Evolutionary conservation across 2,329 filamentous ascomycete genomes (phyloP).

Genomic region (Aureobasidium sp.): DNA sequence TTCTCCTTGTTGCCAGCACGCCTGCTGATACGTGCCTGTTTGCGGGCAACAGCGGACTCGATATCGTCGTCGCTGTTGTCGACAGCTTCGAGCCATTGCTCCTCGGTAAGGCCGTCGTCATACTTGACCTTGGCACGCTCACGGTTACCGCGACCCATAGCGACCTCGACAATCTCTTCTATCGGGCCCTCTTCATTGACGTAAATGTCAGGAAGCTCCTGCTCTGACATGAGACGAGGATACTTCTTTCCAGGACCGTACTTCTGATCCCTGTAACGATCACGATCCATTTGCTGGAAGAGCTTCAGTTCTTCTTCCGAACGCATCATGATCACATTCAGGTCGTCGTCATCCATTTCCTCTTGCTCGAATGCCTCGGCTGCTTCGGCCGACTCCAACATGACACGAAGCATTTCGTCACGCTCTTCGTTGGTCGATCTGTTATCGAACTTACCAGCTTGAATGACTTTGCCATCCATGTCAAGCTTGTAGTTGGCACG

Average conservation of each 20-base stretch:
- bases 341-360: constrained; percentile 96
- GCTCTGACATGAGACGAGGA: constrained; percentile 77
- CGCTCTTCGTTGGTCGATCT: constrained; percentile 98
- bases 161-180: constrained; percentile 70
- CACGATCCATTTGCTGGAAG: constrained; percentile 79
- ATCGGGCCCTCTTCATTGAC: constrained; percentile 77
- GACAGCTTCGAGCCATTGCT: constrained; percentile 97
- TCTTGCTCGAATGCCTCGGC: constrained; percentile 74
- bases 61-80: constrained; percentile 94
- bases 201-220: constrained; percentile 90
- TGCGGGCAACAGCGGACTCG: constrained; percentile 85
- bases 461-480: constrained; percentile 99
- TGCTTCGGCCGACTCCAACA: constrained; percentile 72
- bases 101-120: constrained; percentile 94
- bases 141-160: constrained; percentile 80
- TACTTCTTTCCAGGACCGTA: constrained; percentile 69
- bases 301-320: constrained; percentile 68
- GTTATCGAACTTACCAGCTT: constrained; percentile 98
- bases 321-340: constrained; percentile 90
- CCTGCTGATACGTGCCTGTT: constrained; percentile 76
- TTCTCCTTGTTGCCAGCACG: constrained; percentile 70
- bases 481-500: constrained; percentile 96
- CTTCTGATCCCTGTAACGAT: constrained; percentile 56
- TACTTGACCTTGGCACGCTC: constrained; percentile 93
- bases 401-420: constrained; percentile 89